Percentiles rank a stretch among this genome's conserved stretches.
These are phyloP conservation scores for Colletotrichum sp. DNA, from an alignment of 2,329 filamentous ascomycete genomes.

Conservation along the genomic window DNA sequence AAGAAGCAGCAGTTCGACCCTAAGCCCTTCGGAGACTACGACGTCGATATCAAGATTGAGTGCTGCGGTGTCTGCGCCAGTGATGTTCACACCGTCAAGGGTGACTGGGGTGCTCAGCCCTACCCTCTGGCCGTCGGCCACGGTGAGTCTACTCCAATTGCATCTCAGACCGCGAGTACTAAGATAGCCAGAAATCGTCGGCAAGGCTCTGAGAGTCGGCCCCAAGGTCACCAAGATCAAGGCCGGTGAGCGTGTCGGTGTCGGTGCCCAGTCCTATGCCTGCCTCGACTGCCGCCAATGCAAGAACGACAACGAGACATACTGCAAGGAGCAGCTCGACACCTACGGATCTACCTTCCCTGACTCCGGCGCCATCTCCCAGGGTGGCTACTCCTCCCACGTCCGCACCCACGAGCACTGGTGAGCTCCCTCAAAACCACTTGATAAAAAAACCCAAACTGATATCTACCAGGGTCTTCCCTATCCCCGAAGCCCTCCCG, in stretches of 20 bases:
- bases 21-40: slow-evolving; percentile 85
- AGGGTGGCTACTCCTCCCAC: slow-evolving; percentile 68
- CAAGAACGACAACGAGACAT: slow-evolving; percentile 71
- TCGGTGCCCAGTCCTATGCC: slow-evolving; percentile 71
- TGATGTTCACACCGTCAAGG: slow-evolving; percentile 73
- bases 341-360: slow-evolving; percentile 65
- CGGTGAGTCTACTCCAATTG: slow-evolving; percentile 43
- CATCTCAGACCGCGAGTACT: not conserved
- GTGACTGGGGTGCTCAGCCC: slow-evolving; percentile 69
- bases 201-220: slow-evolving; percentile 71
- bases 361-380: slow-evolving; percentile 66
- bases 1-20: slow-evolving; percentile 79
- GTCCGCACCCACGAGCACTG: slow-evolving; percentile 80
- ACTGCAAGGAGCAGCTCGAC: slow-evolving; percentile 64
- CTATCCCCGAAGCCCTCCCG: slow-evolving; percentile 76
- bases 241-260: slow-evolving; percentile 68
- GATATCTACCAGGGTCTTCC: slow-evolving; percentile 55
- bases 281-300: slow-evolving; percentile 71
- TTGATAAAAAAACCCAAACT: not conserved
- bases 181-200: slow-evolving; percentile 64
- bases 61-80: slow-evolving; percentile 79
- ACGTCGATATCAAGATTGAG: slow-evolving; percentile 88
- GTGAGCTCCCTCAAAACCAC: slow-evolving; percentile 28
- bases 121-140: slow-evolving; percentile 73
- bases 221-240: slow-evolving; percentile 66